Percentiles rank a stretch among this genome's conserved stretches.
These are phyloP conservation scores for Aspergillus asperescens DNA, from an alignment of 495 filamentous ascomycete genomes.

Conservation along the genomic window DNA sequence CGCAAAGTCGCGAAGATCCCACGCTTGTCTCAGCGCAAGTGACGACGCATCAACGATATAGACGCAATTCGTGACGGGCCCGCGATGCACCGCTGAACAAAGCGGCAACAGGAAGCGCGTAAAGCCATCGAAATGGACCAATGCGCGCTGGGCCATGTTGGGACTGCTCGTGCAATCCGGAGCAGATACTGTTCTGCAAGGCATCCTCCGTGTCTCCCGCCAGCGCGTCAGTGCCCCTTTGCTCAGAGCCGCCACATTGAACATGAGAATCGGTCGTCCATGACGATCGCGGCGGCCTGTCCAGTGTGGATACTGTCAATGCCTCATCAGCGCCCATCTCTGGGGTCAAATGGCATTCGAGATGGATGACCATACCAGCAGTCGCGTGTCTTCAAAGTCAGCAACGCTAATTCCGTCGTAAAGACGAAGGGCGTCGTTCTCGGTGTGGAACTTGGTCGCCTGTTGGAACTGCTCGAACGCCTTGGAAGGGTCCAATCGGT, in stretches of 20 bases:
- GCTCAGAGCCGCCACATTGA: slow-evolving; percentile 21
- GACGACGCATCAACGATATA: slow-evolving; percentile 26
- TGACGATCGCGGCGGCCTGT: slow-evolving; percentile 28
- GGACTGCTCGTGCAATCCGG: neutral
- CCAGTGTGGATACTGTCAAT: slow-evolving; percentile 34
- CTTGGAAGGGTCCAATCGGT: slow-evolving; percentile 14
- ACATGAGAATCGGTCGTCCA: slow-evolving; percentile 26
- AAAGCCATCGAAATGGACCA: slow-evolving; percentile 22
- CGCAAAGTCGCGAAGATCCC: slow-evolving; percentile 23
- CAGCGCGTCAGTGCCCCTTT: slow-evolving; percentile 14
- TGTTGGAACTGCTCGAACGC: slow-evolving; percentile 25
- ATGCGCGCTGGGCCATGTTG: slow-evolving; percentile 23
- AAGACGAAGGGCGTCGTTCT: slow-evolving; percentile 18
- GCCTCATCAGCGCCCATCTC: neutral
- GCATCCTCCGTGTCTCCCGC: slow-evolving; percentile 14
- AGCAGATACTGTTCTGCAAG: neutral
- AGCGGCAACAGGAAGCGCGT: slow-evolving; percentile 30
- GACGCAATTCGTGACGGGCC: slow-evolving; percentile 19
- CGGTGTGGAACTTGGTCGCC: slow-evolving; percentile 17
- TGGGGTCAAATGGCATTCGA: neutral
- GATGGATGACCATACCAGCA: slow-evolving; percentile 18
- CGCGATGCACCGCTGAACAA: slow-evolving; percentile 20
- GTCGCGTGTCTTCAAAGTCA: slow-evolving; percentile 25
- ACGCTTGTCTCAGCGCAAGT: slow-evolving; percentile 25
- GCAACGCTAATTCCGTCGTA: slow-evolving; percentile 23